These are phyloP conservation scores for Euphorbia celastroides DNA, from an alignment of 441 rosid species.

Conservation along the genomic window DNA sequence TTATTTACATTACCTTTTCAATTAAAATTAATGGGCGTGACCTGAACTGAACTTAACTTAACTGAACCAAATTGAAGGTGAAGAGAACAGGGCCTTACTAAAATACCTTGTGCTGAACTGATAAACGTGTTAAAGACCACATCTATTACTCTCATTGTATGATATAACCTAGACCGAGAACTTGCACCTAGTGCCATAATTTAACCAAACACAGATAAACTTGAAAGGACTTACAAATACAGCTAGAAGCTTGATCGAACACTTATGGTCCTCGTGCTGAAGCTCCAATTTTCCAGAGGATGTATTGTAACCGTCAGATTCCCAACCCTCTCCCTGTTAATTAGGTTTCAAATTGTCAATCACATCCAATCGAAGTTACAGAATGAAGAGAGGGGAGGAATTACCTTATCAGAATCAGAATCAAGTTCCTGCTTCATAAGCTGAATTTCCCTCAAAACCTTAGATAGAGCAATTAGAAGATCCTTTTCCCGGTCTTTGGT, in stretches of 20 bases:
- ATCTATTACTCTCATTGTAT: neutral
- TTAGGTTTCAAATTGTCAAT: neutral
- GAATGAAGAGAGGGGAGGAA: neutral
- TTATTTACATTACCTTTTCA: too few species aligned
- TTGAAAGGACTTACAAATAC: slow-evolving; percentile 41
- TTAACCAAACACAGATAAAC: neutral
- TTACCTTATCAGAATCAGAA: slow-evolving; percentile 25
- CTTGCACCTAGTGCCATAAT: neutral
- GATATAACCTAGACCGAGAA: neutral
- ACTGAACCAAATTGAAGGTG: too few species aligned
- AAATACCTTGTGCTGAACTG: neutral
- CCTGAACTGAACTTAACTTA: too few species aligned
- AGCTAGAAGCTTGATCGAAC: slow-evolving; percentile 32
- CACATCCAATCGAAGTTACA: neutral
- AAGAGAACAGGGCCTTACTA: too few species aligned
- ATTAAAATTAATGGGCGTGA: too few species aligned
- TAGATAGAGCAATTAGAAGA: slow-evolving; percentile 49
- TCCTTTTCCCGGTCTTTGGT: slow-evolving; percentile 39
- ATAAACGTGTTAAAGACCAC: neutral
- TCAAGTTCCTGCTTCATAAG: slow-evolving; percentile 28
- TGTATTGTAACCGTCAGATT: slow-evolving; percentile 3
- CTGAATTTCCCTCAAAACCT: slow-evolving; percentile 50
- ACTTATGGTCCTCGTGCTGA: slow-evolving; percentile 21
- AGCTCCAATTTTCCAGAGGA: slow-evolving; percentile 12
- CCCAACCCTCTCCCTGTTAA: slow-evolving; percentile 21